Base-by-base conservation (phyloP, 2,329 filamentous ascomycete genomes). In the Graphilbum sp. region DNA sequence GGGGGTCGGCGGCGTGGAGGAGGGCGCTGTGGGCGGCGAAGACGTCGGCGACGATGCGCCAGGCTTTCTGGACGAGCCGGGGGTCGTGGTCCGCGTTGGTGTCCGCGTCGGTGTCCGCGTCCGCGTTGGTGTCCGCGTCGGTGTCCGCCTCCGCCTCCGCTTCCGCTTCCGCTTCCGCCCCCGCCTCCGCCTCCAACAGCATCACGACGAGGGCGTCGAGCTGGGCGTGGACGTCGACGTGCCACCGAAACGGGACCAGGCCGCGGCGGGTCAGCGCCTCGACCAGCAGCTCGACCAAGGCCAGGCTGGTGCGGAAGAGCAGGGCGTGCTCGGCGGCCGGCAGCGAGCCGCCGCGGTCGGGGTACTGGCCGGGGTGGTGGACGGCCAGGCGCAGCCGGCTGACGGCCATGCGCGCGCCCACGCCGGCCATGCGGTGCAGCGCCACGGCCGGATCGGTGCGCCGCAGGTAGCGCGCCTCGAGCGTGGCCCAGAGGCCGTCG, bases 401-500 rank as follows among this genome's bases (percentile, higher is more conserved):
- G 9, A 48, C 38, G 10, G 43, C 46, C 5, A 44, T 45, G n/a
- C 40, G 41, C 10, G 43, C 45, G 6, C 44, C 44, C 1, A 38
- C 41, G 6, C 29, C 32, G 5, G 45, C 46, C 30, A 49, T 44
- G 18, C 43, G 42, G 29, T 60, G 57, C n/a, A 59, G 40, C 12
- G 56, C 49, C 16, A 54, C 54, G 11, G 57, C 52, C 6, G 49
- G 48, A 19, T 56, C 50, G 35, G 52, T 52, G 30, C 45, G 47
- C 8, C 43, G 32, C 8, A 58, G 43, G 38, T 53, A 55, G n/a
- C 49, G 49, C 5, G 51, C 43, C 20, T 56, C 46, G 13, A 58
- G 45, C 3, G 29, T 41, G 21, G 43, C 41, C 19, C 50, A 45
- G 4, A 54, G 43, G 1, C 41, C 43, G 16, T 47, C 44, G 9